A percentile compares a stretch with the other conserved stretches of the same genome.
Conservation (phyloP, 345 rosid genomes). For the Microcos paniculata region DNA sequence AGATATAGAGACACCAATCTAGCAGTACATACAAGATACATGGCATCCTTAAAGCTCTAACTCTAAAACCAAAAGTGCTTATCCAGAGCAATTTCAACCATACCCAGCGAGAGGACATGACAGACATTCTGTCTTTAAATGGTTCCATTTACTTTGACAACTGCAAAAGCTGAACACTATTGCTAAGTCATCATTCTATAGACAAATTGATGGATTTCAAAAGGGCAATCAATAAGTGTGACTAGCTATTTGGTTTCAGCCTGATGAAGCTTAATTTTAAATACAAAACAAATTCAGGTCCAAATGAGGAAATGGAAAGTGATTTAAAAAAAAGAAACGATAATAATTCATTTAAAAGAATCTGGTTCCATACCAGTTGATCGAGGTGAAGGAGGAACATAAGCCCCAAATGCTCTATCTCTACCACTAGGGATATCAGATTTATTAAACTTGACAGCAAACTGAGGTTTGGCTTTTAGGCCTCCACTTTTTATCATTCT, state of each 20-base stretch:
- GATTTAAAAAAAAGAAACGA: not conserved
- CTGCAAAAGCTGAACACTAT: not conserved
- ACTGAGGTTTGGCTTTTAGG: conserved; percentile 81
- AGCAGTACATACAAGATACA: not conserved
- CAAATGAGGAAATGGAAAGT: not conserved
- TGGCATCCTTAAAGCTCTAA: not conserved
- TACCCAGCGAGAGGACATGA: not conserved
- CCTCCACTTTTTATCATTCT: conserved; percentile 79
- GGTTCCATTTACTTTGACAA: not conserved
- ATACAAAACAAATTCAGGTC: not conserved
- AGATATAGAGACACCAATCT: not conserved
- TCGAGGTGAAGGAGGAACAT: conserved; percentile 62
- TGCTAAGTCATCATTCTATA: not conserved
- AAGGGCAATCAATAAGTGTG: not conserved
- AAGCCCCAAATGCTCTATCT: conserved; percentile 80
- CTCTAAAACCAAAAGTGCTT: not conserved
- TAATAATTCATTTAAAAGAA: not conserved
- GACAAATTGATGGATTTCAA: not conserved
- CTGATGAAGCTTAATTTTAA: not conserved
- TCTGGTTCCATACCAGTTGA: conserved; percentile 52
- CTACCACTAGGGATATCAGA: conserved; percentile 62
- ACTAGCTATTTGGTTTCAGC: not conserved
- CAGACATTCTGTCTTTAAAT: not conserved
- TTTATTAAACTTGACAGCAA: conserved; percentile 67
- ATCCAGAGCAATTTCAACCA: not conserved